A percentile compares a stretch with the other conserved stretches of the same genome.
Conservation (phyloP, 139 green algal genomes). For the Tetraselmis chui region DNA sequence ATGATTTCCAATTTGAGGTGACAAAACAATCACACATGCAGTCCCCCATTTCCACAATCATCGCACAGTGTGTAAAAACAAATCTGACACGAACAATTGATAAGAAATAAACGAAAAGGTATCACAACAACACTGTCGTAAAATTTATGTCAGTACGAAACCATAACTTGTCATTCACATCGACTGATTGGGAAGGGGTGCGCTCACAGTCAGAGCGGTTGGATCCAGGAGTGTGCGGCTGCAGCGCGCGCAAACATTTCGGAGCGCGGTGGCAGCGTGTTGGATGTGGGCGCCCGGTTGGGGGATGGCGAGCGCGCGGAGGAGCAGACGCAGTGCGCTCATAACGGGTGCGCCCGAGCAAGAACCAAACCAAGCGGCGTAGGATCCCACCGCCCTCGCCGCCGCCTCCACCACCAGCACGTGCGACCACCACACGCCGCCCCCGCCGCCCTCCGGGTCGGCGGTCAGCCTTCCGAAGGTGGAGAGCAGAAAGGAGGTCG, state of each 20-base stretch:
- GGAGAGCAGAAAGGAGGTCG: neutral
- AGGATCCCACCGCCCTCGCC: conserved; percentile 34
- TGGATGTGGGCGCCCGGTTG: neutral
- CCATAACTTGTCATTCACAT: too few relatives aligned
- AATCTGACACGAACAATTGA: too few relatives aligned
- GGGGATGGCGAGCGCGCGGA: conserved; percentile 17
- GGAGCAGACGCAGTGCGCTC: conserved; percentile 24
- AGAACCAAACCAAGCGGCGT: conserved; percentile 50
- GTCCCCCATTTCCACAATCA: too few relatives aligned
- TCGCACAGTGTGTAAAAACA: too few relatives aligned
- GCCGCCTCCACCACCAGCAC: conserved; percentile 17
- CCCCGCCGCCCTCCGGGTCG: neutral
- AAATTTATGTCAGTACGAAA: too few relatives aligned
- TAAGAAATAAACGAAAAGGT: too few relatives aligned
- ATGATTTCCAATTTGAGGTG: too few relatives aligned
- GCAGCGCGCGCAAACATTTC: conserved; percentile 48
- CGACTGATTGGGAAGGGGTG: neutral
- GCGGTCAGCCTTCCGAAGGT: neutral
- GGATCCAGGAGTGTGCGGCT: conserved; percentile 5
- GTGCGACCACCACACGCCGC: conserved; percentile 11
- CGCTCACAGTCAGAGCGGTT: neutral
- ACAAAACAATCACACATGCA: too few relatives aligned
- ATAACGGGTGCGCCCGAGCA: conserved; percentile 8
- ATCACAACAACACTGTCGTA: too few relatives aligned
- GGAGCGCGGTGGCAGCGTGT: conserved; percentile 34